Evolutionary conservation across 768 basidiomycete genomes (phyloP).

Genomic region (Asterophora parasitica): DNA sequence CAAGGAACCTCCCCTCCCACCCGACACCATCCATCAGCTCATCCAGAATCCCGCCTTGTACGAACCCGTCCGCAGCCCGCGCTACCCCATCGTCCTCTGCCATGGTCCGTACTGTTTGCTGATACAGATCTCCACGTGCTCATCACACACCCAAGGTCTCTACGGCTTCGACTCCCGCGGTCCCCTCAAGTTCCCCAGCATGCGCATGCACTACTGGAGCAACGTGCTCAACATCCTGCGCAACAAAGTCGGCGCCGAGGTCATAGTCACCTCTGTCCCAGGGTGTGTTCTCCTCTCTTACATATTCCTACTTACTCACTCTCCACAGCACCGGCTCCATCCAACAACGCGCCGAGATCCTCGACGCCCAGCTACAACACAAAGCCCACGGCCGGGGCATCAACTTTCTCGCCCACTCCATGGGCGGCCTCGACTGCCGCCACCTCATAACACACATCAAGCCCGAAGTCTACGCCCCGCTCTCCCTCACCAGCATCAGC

Average conservation of each 20-base stretch:
- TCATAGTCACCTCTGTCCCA: constrained; percentile 94
- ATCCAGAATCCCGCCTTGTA: constrained; percentile 74
- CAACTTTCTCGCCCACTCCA: constrained; percentile 94
- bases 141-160: constrained; percentile 47
- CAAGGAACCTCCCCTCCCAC: constrained; percentile 17
- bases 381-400: constrained; percentile 72
- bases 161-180: constrained; percentile 95
- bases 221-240: constrained; percentile 79
- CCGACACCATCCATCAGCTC: constrained; percentile 62
- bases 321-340: constrained; percentile 79
- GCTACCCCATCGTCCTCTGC: constrained; percentile 91
- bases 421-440: constrained; percentile 96
- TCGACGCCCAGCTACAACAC: constrained; percentile 67
- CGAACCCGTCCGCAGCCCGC: constrained; percentile 73
- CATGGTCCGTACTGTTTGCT: constrained; percentile 65
- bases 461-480: constrained; percentile 77
- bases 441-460: constrained; percentile 85
- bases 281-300: constrained; percentile 47
- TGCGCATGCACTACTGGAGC: constrained; percentile 92
- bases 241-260: constrained; percentile 82
- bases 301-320: not conserved
- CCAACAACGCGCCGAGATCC: constrained; percentile 65
- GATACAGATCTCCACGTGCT: constrained; percentile 1
- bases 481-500: constrained; percentile 83
- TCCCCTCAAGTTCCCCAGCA: constrained; percentile 72